Base-by-base conservation (phyloP, 192 early-diverging fungal genomes). In the Gonapodya prolifera region DNA sequence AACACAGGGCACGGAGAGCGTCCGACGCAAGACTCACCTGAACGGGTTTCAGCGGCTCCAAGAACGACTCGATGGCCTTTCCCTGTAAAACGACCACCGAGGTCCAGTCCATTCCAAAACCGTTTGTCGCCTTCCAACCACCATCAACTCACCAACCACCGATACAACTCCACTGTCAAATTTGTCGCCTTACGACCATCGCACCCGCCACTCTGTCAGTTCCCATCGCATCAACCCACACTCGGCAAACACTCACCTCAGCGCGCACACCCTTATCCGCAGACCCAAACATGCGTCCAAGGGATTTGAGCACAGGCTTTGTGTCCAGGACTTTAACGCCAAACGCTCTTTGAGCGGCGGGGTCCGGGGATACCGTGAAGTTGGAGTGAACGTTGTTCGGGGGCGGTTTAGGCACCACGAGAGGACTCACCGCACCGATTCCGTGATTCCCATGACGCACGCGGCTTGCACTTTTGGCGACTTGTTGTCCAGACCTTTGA, bases 251-350 rank as follows among this genome's bases (percentile, higher is more conserved):
- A 82, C 86, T 83, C 1, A 94, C 92, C 86, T 99, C 98, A 17
- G 86, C 86, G 69, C 98, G 87, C 17, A 99, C 97, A 70, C 85
- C 90, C 75, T 95, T 96, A 80, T 99, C 98, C 33, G 90, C 90
- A 80, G 98, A 96, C 35, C 92, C 91, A 85, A 99, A 98, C 33
- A 97, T 84, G 80, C 95, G 94, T 33, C 93, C 85, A 33, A 99
- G 80, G 8, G 87, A 84, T 81, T 98, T 98, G 33, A 97, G 74
- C 33, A 98, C 83, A 1, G 91, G 92, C 78, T 96, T 98, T n/a
- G 92, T 83, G 34, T 86, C 87, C 1, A 94, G 84, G 33, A 87
- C 87, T 78, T 94, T 94, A 13, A 86, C 77, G n/a, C 97, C 97
- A 84, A 92, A 99, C 35, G 84, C 84, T 33, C 88, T 92, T 77